A percentile compares a stretch with the other conserved stretches of the same genome.
phyloP scores from a whole-genome alignment of 2,329 filamentous ascomycete species.

The Fusarium paranaense region DNA sequence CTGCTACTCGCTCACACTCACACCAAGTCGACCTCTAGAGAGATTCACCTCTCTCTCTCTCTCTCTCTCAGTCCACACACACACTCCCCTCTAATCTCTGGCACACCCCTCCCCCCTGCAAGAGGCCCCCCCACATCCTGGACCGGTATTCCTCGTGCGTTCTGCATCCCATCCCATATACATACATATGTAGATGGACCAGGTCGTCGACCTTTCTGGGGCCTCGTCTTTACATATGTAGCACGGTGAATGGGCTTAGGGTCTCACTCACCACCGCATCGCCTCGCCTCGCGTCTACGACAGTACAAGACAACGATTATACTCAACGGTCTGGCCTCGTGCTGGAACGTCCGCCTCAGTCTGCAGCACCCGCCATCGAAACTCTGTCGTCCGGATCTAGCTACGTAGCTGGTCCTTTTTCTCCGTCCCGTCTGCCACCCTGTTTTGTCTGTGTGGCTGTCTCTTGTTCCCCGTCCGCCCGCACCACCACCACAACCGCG shows the following conservation, averaged over 20 bases:
- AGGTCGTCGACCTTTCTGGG: conserved; percentile 36
- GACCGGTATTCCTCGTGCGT: conserved; percentile 43
- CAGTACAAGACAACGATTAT: conserved; percentile 9
- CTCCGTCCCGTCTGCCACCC: conserved; percentile 16
- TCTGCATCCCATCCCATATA: conserved; percentile 40
- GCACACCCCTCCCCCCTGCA: conserved; percentile 25
- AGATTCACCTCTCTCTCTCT: conserved; percentile 35
- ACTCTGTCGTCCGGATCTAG: conserved; percentile 38
- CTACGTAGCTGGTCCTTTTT: conserved; percentile 34
- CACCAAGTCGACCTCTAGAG: conserved; percentile 24
- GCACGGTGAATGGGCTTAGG: conserved; percentile 38
- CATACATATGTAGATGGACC: conserved; percentile 36
- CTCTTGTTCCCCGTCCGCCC: conserved; percentile 25
- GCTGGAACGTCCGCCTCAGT: conserved; percentile 38
- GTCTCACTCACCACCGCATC: conserved; percentile 23
- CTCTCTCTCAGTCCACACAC: conserved; percentile 20
- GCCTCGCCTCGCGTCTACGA: conserved; percentile 28
- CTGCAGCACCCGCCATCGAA: conserved; percentile 29
- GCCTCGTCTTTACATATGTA: conserved; percentile 45
- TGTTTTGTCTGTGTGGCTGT: conserved; percentile 11
- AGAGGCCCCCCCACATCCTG: conserved; percentile 36
- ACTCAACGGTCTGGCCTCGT: conserved; percentile 42
- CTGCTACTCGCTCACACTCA: conserved; percentile 26
- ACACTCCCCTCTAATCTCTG: conserved; percentile 35
- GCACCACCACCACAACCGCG: not conserved